These are phyloP conservation scores for Ophiostoma sp. DNA, from an alignment of 2,329 filamentous ascomycete species.

Conservation along the genomic window DNA sequence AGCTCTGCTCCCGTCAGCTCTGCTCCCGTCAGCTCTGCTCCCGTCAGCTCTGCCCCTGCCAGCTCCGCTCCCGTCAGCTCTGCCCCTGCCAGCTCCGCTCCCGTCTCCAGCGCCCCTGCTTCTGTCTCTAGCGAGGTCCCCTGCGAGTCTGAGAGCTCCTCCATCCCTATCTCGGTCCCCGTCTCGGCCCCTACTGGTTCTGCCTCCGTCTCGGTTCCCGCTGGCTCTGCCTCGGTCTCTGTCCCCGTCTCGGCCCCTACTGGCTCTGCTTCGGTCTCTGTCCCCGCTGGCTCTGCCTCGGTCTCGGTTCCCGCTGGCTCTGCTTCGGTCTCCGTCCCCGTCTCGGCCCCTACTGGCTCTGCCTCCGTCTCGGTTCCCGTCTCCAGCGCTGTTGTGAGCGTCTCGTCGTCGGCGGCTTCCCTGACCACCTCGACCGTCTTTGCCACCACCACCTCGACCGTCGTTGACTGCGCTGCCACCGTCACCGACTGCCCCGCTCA, in stretches of 20 bases:
- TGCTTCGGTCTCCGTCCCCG: conserved; percentile 11
- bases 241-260: conserved; percentile 25
- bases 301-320: conserved; percentile 27
- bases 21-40: neutral
- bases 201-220: neutral
- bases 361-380: conserved; percentile 12
- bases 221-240: conserved; percentile 1
- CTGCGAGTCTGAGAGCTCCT: conserved; percentile 10
- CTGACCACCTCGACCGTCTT: conserved; percentile 38
- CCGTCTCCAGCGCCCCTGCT: conserved; percentile 6
- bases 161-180: neutral
- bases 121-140: conserved; percentile 4
- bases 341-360: neutral
- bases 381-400: neutral
- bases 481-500: conserved; percentile 49
- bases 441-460: conserved; percentile 46
- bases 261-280: neutral
- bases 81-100: neutral
- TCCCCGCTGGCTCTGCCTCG: neutral
- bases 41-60: neutral
- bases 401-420: conserved; percentile 21
- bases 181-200: neutral
- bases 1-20: neutral
- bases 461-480: conserved; percentile 46
- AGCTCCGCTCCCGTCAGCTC: neutral